Percentiles rank a stretch among this genome's conserved stretches.
Conservation (phyloP, 2,329 filamentous ascomycete genomes). For the Akanthomyces muscarius region DNA sequence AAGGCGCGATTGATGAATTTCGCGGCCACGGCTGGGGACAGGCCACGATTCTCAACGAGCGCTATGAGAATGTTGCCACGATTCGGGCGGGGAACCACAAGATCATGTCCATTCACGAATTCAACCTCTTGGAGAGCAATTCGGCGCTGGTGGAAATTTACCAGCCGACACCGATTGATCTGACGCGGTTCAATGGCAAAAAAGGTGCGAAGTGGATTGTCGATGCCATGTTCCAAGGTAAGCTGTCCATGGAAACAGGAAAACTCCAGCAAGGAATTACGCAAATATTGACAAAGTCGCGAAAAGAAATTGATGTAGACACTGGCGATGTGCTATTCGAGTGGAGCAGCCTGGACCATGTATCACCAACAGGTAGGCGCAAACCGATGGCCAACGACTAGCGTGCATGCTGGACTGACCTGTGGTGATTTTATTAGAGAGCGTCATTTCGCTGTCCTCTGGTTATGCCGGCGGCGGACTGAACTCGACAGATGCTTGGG, state of each 20-base stretch:
- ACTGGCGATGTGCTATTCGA: conserved; percentile 47
- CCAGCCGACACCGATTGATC: conserved; percentile 43
- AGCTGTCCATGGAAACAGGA: conserved; percentile 26
- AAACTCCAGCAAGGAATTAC: too few relatives aligned
- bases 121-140: conserved; percentile 47
- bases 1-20: too few relatives aligned
- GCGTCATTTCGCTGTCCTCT: conserved; percentile 42
- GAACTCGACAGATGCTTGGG: conserved; percentile 32
- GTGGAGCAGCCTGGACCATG: conserved; percentile 33
- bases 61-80: conserved; percentile 52
- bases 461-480: conserved; percentile 37
- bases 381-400: not conserved
- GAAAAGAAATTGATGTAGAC: conserved; percentile 39
- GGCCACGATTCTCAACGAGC: conserved; percentile 47
- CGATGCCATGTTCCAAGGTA: conserved; percentile 51
- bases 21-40: conserved; percentile 37
- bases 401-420: too few relatives aligned
- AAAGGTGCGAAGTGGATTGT: conserved; percentile 53
- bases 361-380: conserved; percentile 24
- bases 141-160: conserved; percentile 53
- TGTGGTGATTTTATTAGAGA: conserved; percentile 29
- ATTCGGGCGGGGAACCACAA: conserved; percentile 49
- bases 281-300: too few relatives aligned
- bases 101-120: conserved; percentile 51
- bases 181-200: conserved; percentile 42